phyloP scores from a whole-genome alignment of 2,329 filamentous ascomycete species.

The Diatrype stigma region DNA sequence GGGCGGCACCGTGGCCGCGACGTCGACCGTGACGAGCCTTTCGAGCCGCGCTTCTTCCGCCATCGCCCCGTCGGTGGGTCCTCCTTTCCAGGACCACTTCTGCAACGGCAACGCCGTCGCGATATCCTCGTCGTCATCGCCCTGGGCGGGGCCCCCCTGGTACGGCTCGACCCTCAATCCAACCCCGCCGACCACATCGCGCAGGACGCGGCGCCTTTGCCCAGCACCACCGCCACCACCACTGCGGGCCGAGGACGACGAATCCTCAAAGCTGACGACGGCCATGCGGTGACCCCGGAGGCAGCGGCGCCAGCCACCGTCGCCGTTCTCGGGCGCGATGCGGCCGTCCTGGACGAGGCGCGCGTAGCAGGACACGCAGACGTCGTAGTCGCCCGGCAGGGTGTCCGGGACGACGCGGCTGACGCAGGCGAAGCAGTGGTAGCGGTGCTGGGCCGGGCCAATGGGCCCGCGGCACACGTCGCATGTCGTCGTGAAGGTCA shows the following conservation, averaged over 20 bases:
- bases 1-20: slow-evolving; percentile 40
- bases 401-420: slow-evolving; percentile 43
- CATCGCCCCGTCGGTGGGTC: slow-evolving; percentile 26
- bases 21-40: slow-evolving; percentile 48
- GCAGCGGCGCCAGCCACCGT: slow-evolving; percentile 79
- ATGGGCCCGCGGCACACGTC: slow-evolving; percentile 75
- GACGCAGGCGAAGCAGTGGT: slow-evolving; percentile 76
- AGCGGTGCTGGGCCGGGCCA: slow-evolving; percentile 62
- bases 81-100: slow-evolving; percentile 48
- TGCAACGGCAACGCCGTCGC: slow-evolving; percentile 31
- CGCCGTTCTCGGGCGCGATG: slow-evolving; percentile 71
- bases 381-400: slow-evolving; percentile 73
- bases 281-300: slow-evolving; percentile 79
- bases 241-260: too few species aligned
- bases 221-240: too few species aligned
- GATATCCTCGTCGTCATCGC: not conserved
- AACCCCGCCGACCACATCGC: slow-evolving; percentile 74
- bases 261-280: slow-evolving; percentile 72
- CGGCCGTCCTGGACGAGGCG: slow-evolving; percentile 58
- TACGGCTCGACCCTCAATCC: slow-evolving; percentile 59
- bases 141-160: not conserved
- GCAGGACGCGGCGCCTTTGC: slow-evolving; percentile 62
- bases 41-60: slow-evolving; percentile 36
- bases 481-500: slow-evolving; percentile 72
- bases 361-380: slow-evolving; percentile 76